Evolutionary conservation across 2,329 filamentous ascomycete genomes (phyloP), one percentile per base, ranked within the genome.

Genomic region (Sphaerulina populicola): DNA sequence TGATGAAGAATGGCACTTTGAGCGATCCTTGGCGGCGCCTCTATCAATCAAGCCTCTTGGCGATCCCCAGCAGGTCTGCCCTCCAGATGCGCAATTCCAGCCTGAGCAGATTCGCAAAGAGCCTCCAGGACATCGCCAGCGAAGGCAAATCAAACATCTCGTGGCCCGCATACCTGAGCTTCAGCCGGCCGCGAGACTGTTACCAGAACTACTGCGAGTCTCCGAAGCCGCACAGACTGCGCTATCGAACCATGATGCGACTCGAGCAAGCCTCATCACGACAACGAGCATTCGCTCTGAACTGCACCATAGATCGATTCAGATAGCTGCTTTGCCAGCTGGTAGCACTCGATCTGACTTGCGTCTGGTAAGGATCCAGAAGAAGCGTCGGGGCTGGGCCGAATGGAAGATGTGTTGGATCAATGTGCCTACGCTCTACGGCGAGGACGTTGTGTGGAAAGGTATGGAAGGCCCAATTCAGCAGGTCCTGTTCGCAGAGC

Each of bases 261-360:
- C 64, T 2, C 49, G 66, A 23, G 70, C 72, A 14, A 59, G 61
- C 10, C 65, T 83, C 4, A 70, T 87, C 18, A 75, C 77, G 2
- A 69, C 80, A 27, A 82, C 82, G 1, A 75, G 78, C 70, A 58
- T 71, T 75, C 54, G 78, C 71, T 55, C 75, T 8, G 58, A 65
- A 18, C 51, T 59, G 2, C 59, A 54, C 36, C 54, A 63, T 39
- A 60, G 60, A 10, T 56, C 69, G 4, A 63, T 68, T 12, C 63
- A 64, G 4, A 53, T 72, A 2, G 63, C 66, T 9, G 67, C 62
- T 2, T 62, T 66, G 35, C 57, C 60, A 3, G 54, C 75, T 2
- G 83, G 83, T n/a, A 72, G 75, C 44, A 75, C 73, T 11, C 78
- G 80, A 1, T 77, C 82, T 56, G 67, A 78, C 1, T 67, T 88